These are phyloP conservation scores for Solanum verrucosum DNA, from an alignment of 257 asterid genomes.

Conservation along the genomic window DNA sequence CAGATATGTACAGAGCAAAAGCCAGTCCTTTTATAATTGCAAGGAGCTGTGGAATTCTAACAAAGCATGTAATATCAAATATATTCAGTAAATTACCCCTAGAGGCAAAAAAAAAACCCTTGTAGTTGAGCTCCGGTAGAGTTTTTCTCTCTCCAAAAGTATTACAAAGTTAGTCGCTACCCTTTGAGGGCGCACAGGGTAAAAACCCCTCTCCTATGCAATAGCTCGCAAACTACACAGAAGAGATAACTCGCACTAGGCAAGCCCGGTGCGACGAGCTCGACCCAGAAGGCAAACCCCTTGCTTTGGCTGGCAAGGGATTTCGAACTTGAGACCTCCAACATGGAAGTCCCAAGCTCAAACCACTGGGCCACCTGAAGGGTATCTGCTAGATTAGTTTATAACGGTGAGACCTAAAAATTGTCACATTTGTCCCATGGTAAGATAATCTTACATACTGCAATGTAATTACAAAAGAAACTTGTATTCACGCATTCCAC, in stretches of 20 bases:
- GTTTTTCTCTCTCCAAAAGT: background rate
- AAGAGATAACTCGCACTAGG: background rate
- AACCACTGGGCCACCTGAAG: background rate
- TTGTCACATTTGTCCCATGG: background rate
- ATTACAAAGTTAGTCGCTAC: background rate
- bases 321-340: background rate
- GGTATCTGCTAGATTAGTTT: background rate
- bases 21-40: background rate
- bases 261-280: background rate
- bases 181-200: background rate
- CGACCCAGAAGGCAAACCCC: background rate
- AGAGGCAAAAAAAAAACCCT: background rate
- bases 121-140: background rate
- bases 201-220: background rate
- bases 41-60: background rate
- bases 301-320: background rate
- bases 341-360: background rate
- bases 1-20: background rate
- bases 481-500: background rate
- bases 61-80: background rate
- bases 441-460: background rate
- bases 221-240: background rate
- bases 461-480: background rate
- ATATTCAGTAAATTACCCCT: background rate
- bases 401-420: background rate